Evolutionary conservation across 768 basidiomycete species (phyloP).

Genomic region (Amanita molliuscula): DNA sequence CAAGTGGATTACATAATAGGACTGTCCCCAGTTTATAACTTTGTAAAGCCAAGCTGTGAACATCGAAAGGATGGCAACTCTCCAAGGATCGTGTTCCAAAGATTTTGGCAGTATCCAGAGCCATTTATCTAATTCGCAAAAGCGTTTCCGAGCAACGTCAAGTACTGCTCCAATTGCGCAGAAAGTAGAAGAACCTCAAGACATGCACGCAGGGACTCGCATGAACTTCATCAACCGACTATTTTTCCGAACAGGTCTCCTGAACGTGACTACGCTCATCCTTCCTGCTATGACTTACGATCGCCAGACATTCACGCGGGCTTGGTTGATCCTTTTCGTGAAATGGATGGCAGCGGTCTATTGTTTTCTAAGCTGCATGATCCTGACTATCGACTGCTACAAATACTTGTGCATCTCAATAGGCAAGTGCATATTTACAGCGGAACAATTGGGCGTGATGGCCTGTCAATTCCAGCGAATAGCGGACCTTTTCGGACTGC

Average conservation of each 20-base stretch:
- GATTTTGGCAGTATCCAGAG: constrained; percentile 30
- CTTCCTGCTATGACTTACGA: constrained; percentile 9
- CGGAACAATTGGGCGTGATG: neutral
- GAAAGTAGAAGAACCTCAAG: neutral
- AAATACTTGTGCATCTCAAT: constrained; percentile 6
- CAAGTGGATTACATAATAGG: neutral
- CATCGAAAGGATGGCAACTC: constrained; percentile 11
- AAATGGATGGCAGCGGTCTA: constrained; percentile 27
- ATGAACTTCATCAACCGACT: constrained; percentile 8
- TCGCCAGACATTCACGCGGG: constrained; percentile 13
- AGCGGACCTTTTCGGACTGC: neutral
- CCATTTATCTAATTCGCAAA: constrained; percentile 33
- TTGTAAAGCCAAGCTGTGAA: neutral
- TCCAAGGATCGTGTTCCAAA: constrained; percentile 14
- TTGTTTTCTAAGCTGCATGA: constrained; percentile 28
- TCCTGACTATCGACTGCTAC: constrained; percentile 25
- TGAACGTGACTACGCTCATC: neutral
- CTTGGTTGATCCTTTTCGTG: constrained; percentile 19
- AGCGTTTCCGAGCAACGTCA: constrained; percentile 23
- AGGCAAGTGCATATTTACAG: constrained; percentile 5
- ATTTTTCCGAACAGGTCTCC: constrained; percentile 8
- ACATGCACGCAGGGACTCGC: constrained; percentile 5
- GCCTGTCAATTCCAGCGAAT: neutral
- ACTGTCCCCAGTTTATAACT: too few relatives aligned
- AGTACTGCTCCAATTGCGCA: neutral